phyloP scores from a whole-genome alignment of 192 early-diverging fungal species.

The Rhizoclosmatium globosum region DNA sequence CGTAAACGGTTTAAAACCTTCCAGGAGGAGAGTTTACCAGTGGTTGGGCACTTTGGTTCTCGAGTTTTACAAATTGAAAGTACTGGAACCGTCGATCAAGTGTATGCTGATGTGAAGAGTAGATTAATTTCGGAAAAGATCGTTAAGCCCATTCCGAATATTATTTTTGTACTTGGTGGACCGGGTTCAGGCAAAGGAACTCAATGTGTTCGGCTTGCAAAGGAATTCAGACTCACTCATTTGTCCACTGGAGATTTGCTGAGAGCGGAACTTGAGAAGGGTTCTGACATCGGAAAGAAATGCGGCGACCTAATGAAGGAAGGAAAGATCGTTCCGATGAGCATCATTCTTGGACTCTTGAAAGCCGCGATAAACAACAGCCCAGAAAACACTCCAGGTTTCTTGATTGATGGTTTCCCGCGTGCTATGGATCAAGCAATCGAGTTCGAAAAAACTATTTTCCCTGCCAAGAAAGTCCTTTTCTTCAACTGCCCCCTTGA shows the following conservation, averaged over 20 bases:
- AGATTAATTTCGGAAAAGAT: conserved; percentile 14
- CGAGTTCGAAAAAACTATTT: conserved; percentile 54
- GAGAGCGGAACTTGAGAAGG: conserved; percentile 59
- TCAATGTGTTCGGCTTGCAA: conserved; percentile 58
- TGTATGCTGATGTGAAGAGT: background rate
- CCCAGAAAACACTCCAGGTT: conserved; percentile 43
- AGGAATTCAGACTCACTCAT: conserved; percentile 54
- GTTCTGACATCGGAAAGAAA: conserved; percentile 48
- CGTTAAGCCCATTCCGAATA: conserved; percentile 39
- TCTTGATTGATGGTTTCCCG: conserved; percentile 74
- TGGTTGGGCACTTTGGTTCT: conserved; percentile 56
- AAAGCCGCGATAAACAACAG: conserved; percentile 32
- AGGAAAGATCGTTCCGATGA: conserved; percentile 70
- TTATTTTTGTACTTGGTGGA: conserved; percentile 62
- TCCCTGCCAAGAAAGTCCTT: conserved; percentile 50
- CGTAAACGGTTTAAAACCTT: conserved; percentile 62
- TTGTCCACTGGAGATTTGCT: conserved; percentile 70
- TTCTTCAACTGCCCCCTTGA: conserved; percentile 60
- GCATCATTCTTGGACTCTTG: conserved; percentile 40
- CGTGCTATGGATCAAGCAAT: conserved; percentile 67
- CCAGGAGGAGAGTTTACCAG: conserved; percentile 55
- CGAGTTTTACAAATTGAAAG: conserved; percentile 36
- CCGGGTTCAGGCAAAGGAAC: conserved; percentile 64
- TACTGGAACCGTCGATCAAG: conserved; percentile 19
- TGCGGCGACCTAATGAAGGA: conserved; percentile 60